These are phyloP conservation scores for Podaxis sp. DNA, from an alignment of 768 basidiomycete species.

Conservation along the genomic window DNA sequence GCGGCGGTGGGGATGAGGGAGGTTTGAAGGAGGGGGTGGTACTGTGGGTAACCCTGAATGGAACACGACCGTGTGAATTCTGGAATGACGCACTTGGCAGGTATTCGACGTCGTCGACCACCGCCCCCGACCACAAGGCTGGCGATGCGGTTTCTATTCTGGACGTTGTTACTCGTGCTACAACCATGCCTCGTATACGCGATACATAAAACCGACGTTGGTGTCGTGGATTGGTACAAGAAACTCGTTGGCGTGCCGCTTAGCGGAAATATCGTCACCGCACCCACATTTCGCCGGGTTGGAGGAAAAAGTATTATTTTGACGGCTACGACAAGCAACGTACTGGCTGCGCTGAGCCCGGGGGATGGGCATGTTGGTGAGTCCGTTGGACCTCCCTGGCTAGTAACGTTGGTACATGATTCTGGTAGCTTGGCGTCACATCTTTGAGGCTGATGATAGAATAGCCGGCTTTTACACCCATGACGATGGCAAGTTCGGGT, in stretches of 20 bases:
- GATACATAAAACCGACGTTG: slow-evolving; percentile 70
- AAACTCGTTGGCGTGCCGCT: slow-evolving; percentile 70
- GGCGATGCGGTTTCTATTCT: slow-evolving; percentile 25
- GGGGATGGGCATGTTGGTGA: slow-evolving; percentile 69
- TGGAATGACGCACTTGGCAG: not conserved
- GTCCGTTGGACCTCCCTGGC: slow-evolving; percentile 15
- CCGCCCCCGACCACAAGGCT: not conserved
- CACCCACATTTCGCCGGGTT: slow-evolving; percentile 56
- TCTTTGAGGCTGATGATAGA: slow-evolving; percentile 65
- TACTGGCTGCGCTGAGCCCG: slow-evolving; percentile 69
- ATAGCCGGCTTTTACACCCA: slow-evolving; percentile 61
- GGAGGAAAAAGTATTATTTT: slow-evolving; percentile 47
- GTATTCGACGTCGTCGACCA: not conserved
- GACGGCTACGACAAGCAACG: slow-evolving; percentile 67
- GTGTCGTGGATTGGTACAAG: slow-evolving; percentile 87
- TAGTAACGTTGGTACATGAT: not conserved
- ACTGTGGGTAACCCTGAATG: not conserved
- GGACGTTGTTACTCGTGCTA: slow-evolving; percentile 17
- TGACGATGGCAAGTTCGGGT: slow-evolving; percentile 45
- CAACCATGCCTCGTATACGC: slow-evolving; percentile 30
- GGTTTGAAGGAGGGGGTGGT: not conserved
- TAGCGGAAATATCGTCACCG: slow-evolving; percentile 38
- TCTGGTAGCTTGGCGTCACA: slow-evolving; percentile 70
- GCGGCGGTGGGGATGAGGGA: slow-evolving; percentile 8
- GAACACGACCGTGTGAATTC: not conserved